Base-by-base conservation (phyloP, 179 eudicot genomes). In the Carnegiea gigantea region DNA sequence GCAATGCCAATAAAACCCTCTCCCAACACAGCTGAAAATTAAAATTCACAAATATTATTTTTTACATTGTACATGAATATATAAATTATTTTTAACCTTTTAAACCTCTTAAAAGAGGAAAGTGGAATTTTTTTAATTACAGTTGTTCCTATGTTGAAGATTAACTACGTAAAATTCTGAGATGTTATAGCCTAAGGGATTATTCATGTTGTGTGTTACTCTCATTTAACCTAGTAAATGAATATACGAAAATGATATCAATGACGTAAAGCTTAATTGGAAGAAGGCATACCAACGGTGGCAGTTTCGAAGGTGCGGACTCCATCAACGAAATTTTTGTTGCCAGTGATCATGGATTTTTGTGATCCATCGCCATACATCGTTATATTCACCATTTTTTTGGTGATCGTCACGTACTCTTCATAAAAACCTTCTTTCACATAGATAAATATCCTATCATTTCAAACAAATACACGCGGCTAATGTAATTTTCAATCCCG, bases 251-350 rank as follows among this genome's bases (percentile, higher is more conserved):
- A 40, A 40, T 40, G 9, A 0, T 40, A 7, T 5, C 44, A 40
- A 40, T 5, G 6, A 40, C 6, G 44, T 40, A 7, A 7, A 40
- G 44, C 9, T 40, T 5, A 40, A 7, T 9, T 48, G 53, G 51
- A 43, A 36, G 24, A 43, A 40, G 21, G n/a, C 28, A 30, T 83
- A 88, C 91, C 91, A 65, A 88, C 70, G 13, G 91, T 88, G 54
- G 91, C 91, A 0, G 91, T 86, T 36, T 59, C 33, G 74, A 81
- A 88, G 36, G 91, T 86, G 67, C 86, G 88, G 73, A 84, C 67
- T 38, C 91, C 91, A 38, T 87, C 91, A 6, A 76, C 89, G 21
- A 86, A 88, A 80, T 88, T 88, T 49, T 74, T 79, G 65, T 88
- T 85, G 20, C 89, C 91, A 59, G 88, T 85, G 60, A 88, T 72